phyloP scores from a whole-genome alignment of 208 protist species.

The Angomonas ambiguus region DNA sequence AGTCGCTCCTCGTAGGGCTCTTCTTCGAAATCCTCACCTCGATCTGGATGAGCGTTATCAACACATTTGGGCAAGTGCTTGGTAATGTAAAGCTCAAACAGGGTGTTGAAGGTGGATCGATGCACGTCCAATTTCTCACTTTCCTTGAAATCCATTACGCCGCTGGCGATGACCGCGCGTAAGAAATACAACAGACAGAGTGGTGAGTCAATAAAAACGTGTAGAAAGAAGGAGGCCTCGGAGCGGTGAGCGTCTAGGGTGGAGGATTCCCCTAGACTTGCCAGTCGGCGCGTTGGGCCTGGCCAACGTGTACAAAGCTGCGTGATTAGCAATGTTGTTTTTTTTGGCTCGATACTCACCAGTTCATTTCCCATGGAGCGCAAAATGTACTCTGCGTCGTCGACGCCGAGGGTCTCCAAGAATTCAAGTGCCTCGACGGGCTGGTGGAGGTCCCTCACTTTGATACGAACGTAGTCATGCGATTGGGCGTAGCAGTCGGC shows the following conservation, averaged over 20 bases:
- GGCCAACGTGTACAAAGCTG: constrained; percentile 72
- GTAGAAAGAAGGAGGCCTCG: constrained; percentile 64
- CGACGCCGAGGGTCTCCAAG: constrained; percentile 70
- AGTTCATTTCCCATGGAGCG: constrained; percentile 86
- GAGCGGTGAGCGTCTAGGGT: constrained; percentile 40
- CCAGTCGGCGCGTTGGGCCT: constrained; percentile 34
- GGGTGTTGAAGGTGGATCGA: constrained; percentile 84
- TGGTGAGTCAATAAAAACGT: constrained; percentile 88
- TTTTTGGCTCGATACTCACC: constrained; percentile 28
- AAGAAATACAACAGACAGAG: constrained; percentile 90
- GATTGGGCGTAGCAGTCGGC: constrained; percentile 76
- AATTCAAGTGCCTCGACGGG: constrained; percentile 62
- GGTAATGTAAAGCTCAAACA: constrained; percentile 95
- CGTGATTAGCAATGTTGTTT: constrained; percentile 54
- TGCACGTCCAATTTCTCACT: constrained; percentile 10
- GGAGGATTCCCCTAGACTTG: background rate
- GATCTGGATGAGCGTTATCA: background rate
- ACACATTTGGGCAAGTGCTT: background rate
- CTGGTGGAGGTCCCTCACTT: constrained; percentile 71
- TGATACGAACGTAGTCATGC: constrained; percentile 86
- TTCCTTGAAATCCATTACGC: constrained; percentile 36
- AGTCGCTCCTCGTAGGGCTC: constrained; percentile 42
- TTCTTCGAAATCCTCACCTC: constrained; percentile 24
- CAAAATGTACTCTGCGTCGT: constrained; percentile 79
- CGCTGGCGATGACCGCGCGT: constrained; percentile 75